These are phyloP conservation scores for Spinacia oleracea DNA, from an alignment of 179 eudicot genomes.

Conservation along the genomic window DNA sequence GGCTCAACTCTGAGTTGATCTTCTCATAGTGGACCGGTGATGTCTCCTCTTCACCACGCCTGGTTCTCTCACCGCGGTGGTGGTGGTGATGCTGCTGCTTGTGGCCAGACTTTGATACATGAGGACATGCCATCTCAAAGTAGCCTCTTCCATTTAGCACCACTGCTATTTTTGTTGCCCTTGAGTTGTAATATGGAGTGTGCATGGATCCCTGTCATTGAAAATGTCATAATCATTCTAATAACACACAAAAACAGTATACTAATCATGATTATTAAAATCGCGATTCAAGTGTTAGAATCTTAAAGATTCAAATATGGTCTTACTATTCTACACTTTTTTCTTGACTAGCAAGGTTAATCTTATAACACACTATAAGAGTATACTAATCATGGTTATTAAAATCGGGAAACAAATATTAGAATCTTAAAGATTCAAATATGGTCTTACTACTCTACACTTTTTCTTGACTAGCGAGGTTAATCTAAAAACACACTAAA, in stretches of 20 bases:
- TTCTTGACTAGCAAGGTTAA: too few species aligned
- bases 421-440: too few species aligned
- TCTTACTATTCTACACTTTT: too few species aligned
- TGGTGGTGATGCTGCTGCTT: conserved; percentile 14
- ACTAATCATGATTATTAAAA: too few species aligned
- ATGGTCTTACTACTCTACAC: too few species aligned
- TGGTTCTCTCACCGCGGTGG: conserved; percentile 17
- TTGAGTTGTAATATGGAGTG: conserved; percentile 61
- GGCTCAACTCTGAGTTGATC: conserved; percentile 39
- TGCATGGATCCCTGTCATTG: conserved; percentile 58
- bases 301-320: too few species aligned
- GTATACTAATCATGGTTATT: too few species aligned
- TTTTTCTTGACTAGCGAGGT: too few species aligned
- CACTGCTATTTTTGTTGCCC: conserved; percentile 54
- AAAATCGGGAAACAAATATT: too few species aligned
- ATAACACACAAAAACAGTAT: background rate
- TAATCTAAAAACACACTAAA: too few species aligned
- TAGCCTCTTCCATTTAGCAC: conserved; percentile 58
- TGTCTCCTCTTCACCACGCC: conserved; percentile 11
- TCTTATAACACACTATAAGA: too few species aligned
- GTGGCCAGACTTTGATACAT: conserved; percentile 35
- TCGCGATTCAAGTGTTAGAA: too few species aligned
- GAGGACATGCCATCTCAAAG: conserved; percentile 88
- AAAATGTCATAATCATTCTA: background rate
- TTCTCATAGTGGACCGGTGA: conserved; percentile 44